Base-by-base conservation (phyloP, 1,284 basidiomycete genomes). In the Phlebopus sp. region DNA sequence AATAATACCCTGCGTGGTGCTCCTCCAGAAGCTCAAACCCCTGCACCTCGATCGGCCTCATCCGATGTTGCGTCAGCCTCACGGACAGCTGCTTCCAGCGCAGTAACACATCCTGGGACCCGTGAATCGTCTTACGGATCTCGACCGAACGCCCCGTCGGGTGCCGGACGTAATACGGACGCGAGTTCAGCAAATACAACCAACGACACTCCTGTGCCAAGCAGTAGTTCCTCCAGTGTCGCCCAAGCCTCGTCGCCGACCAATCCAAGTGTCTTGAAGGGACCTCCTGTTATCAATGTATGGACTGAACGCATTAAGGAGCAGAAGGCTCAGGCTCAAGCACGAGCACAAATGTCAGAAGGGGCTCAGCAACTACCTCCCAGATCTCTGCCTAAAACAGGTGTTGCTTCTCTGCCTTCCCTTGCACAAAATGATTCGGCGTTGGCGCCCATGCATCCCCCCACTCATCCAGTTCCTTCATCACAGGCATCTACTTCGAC, bases 301-400 rank as follows among this genome's bases (percentile, higher is more conserved):
- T 63, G 62, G 62, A 52, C 52, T 4, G 62, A 60, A 15, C 62
- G 62, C 44, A 62, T 68, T 50, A 67, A 38, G 32, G 62, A 64
- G 29, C 55, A 62, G 15, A 54, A 51, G 47, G 51, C 47, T 4
- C 68, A 64, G 45, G 56, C 61, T 44, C 55, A 52, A 41, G 50
- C 48, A 15, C 52, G 44, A 23, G 43, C 40, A 32, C 37, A 9
- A 29, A 42, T 14, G 37, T 36, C 31, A 27, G 37, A 23, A 38
- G 23, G 23, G 15, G 18, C 37, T 37, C 37, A 15, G 6, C 23
- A 23, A 17, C 23, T 14, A 23, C 23, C 19, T 25, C 21, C 7
- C 18, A 3, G 21, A 23, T 15, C 10, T 10, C 42, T 37, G 49
- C 46, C 34, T 21, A 49, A 29, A 45, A 37, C 32, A 9, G 40